Conservation (phyloP, 768 basidiomycete genomes). For the Russula olivacea region DNA sequence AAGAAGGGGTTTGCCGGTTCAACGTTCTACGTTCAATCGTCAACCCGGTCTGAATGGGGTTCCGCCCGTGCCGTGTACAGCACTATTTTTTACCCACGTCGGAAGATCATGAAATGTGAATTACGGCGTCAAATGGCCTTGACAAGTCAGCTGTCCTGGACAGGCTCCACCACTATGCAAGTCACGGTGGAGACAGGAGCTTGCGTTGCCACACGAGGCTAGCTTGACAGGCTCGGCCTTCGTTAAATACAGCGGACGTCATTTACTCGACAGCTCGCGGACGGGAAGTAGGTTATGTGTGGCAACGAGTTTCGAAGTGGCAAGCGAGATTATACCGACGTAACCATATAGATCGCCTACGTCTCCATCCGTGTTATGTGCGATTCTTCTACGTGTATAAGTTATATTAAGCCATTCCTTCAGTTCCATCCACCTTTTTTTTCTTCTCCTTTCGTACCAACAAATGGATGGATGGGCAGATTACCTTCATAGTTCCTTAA, state of each 20-base stretch:
- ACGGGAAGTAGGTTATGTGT: neutral
- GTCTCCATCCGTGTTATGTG: neutral
- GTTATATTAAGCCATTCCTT: neutral
- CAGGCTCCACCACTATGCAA: neutral
- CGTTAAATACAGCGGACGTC: neutral
- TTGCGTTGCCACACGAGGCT: neutral
- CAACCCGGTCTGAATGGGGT: neutral
- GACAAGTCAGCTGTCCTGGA: neutral
- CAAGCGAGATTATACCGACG: neutral
- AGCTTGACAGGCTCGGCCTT: neutral
- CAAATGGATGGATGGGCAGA: constrained; percentile 45
- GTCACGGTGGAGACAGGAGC: neutral
- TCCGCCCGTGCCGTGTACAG: neutral
- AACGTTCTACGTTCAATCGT: neutral
- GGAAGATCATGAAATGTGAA: neutral
- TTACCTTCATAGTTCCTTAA: constrained; percentile 38
- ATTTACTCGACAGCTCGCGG: neutral
- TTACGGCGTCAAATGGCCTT: neutral
- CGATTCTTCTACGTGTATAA: neutral
- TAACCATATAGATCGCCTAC: neutral
- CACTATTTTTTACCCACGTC: neutral
- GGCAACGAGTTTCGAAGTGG: neutral
- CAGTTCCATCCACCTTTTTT: neutral
- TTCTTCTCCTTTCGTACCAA: constrained; percentile 14
- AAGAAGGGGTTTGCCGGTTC: neutral